A percentile compares a stretch with the other conserved stretches of the same genome.
Conservation (phyloP, 2,329 filamentous ascomycete genomes). For the Xylariaceae sp. region DNA sequence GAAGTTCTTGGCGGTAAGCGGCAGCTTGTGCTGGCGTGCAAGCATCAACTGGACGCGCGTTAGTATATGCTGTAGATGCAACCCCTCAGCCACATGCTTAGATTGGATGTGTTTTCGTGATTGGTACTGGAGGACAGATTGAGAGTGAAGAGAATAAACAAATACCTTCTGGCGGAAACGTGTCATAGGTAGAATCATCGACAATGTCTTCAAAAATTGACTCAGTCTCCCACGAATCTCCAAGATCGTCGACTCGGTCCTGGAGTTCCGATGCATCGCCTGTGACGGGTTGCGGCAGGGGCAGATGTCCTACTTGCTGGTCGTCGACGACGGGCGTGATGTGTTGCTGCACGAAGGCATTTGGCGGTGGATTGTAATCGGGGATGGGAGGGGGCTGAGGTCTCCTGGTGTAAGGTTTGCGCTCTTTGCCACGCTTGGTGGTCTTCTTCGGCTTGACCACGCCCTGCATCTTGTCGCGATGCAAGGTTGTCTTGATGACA, state of each 20-base stretch:
- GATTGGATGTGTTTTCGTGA: not conserved
- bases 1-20: conserved; percentile 65
- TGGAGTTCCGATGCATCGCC: conserved; percentile 16
- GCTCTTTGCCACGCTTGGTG: too few species aligned
- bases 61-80: conserved; percentile 6
- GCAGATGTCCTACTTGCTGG: conserved; percentile 18
- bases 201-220: conserved; percentile 46
- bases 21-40: conserved; percentile 59
- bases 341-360: conserved; percentile 1
- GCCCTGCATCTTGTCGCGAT: too few species aligned
- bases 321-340: conserved; percentile 18
- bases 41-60: conserved; percentile 25
- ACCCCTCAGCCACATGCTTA: not conserved
- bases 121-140: not conserved
- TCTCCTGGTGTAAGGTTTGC: too few species aligned
- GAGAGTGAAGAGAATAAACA: conserved; percentile 1
- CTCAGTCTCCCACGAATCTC: conserved; percentile 40
- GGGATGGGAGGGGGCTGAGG: too few species aligned
- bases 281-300: conserved; percentile 11
- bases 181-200: conserved; percentile 41
- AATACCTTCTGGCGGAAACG: conserved; percentile 33
- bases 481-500: too few species aligned
- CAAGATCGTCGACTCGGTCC: conserved; percentile 19
- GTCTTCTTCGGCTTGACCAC: too few species aligned
- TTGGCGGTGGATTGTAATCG: too few species aligned